phyloP scores from a whole-genome alignment of 345 rosid species.

The Lumnitzera racemosa region DNA sequence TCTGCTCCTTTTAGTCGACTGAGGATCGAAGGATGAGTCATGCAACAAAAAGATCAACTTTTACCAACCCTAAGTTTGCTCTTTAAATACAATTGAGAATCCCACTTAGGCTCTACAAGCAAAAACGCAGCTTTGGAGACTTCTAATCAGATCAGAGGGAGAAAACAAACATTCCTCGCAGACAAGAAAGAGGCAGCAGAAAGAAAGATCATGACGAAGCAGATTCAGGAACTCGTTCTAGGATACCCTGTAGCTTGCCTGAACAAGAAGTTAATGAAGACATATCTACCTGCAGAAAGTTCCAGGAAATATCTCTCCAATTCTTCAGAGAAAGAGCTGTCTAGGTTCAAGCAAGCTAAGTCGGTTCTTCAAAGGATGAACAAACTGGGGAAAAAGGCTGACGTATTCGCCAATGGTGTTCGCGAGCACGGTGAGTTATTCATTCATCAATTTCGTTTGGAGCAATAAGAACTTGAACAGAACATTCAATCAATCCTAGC shows the following conservation, averaged over 20 bases:
- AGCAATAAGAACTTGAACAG: background rate
- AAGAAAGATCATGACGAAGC: background rate
- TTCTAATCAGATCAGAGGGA: background rate
- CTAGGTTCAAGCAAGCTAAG: conserved; percentile 13
- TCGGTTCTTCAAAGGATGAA: conserved; percentile 16
- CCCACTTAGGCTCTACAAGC: background rate
- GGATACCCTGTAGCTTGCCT: background rate
- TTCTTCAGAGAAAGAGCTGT: background rate
- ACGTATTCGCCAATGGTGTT: conserved; percentile 14
- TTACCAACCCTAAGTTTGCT: background rate
- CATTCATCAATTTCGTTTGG: background rate
- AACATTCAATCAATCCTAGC: no score
- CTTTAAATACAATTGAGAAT: background rate
- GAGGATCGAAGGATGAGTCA: conserved; percentile 10
- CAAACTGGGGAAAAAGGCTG: conserved; percentile 17
- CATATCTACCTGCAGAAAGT: background rate
- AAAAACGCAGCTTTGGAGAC: background rate
- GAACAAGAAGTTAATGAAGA: background rate
- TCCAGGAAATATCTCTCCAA: background rate
- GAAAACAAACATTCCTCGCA: conserved; percentile 1
- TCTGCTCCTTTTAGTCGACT: conserved; percentile 2
- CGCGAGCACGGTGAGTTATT: conserved; percentile 14
- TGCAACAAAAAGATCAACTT: conserved; percentile 1
- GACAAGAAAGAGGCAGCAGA: background rate
- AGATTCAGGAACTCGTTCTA: background rate